Conservation (phyloP, 2,329 filamentous ascomycete genomes). For the Stemphylium beticola region DNA sequence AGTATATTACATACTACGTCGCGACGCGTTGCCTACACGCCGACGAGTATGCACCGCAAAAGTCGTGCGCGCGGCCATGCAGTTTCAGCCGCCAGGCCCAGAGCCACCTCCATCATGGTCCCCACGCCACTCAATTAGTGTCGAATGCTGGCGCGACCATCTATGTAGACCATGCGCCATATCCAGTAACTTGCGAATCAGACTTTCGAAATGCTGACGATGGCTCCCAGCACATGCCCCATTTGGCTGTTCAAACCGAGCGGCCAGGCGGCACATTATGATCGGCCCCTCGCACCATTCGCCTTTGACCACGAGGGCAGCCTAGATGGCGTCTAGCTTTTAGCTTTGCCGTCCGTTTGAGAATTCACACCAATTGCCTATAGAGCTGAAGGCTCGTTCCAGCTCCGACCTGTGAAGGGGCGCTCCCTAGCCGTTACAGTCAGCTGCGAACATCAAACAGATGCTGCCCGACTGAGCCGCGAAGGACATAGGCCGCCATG, state of each 20-base stretch:
- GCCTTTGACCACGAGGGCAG: neutral
- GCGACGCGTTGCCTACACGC: too few relatives aligned
- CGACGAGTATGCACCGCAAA: neutral
- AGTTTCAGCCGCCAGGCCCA: neutral
- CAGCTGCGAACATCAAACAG: neutral
- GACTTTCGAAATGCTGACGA: neutral
- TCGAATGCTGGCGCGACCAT: neutral
- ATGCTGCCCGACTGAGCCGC: neutral
- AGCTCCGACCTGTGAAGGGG: neutral
- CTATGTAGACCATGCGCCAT: neutral
- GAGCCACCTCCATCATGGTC: neutral
- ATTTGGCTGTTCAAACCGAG: neutral
- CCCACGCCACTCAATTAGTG: neutral
- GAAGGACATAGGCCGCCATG: neutral
- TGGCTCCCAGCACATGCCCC: neutral
- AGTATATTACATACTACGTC: too few relatives aligned
- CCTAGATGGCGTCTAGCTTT: neutral
- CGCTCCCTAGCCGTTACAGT: neutral
- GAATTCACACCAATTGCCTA: neutral
- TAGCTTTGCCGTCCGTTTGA: neutral
- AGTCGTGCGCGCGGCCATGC: neutral
- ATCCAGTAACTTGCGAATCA: neutral
- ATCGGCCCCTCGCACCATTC: neutral
- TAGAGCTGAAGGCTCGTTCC: neutral
- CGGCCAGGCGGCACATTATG: neutral